Evolutionary conservation across 371 early-diverging fungal genomes (phyloP), one percentile per base, ranked within the genome.

Genomic region (Fennellomyces sp.): DNA sequence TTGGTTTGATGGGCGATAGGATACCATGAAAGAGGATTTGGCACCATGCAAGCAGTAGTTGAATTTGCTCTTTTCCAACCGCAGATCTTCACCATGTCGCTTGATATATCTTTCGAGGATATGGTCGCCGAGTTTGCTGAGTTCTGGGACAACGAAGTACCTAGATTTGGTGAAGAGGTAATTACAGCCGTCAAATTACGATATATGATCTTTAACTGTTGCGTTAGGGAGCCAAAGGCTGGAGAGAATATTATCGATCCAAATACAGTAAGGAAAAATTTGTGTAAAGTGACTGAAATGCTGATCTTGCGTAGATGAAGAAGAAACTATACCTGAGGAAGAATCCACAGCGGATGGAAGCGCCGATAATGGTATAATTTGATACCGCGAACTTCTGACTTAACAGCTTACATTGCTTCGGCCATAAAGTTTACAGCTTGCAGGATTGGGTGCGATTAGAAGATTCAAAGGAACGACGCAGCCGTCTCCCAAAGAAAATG

Each of bases 111-210:
- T 12, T 81, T 79, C 62, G 66, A 75, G 3, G 70, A 86, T 23
- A 78, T 85, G 61, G 13, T 90, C 8, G 70, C 73, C 2, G 73
- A 80, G 42, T 86, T 94, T 53, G 85, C 80, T 36, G 75, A 74
- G 11, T 94, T 89, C 71, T 94, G 93, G 93, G 92, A 91, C 51
- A 83, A 80, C 42, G 93, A 91, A 68, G 71, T 79, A 15, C 80
- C 89, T 21, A 73, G 93, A 5, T 88, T 93, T 72, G 93, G 93
- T 4, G 94, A 94, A 65, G 68, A 75, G 60, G 91, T 83, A 30
- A 11, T n/a, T 51, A 31, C 23, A 2, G n/a, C n/a, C n/a, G n/a
- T n/a, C n/a, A n/a, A n/a, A n/a, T n/a, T 30, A 7, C 28, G n/a
- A 27, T 42, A 19, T 45, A 35, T n/a, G n/a, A n/a, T n/a, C n/a